Base-by-base conservation (phyloP, 139 green algal genomes). In the Chlamydomonas schloesseri region DNA sequence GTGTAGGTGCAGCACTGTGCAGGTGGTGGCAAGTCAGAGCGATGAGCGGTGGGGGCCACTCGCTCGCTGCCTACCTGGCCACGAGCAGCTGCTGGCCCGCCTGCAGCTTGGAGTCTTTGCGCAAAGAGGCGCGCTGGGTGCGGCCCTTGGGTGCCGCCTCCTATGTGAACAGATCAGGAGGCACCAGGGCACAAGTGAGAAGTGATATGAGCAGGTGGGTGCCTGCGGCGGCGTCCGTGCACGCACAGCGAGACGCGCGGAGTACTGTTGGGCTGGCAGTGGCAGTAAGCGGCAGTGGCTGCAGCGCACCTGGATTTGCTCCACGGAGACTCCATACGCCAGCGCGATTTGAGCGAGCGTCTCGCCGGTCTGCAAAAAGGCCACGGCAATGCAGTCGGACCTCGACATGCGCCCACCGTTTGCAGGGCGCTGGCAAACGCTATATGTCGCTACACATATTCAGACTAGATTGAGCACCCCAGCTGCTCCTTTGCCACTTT, bases 351-450 rank as follows among this genome's bases (percentile, higher is more conserved):
- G 78, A 18, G 78, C 78, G 37, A 84, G 33, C 28, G 78, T 84
- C 42, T 84, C 78, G 17, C 78, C 78, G 5, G 78, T 84, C 78
- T 84, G 78, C 33, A n/a, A n/a, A n/a, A n/a, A n/a, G n/a, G n/a
- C n/a, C 9, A 50, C 31, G 9, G 24, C 33, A 29, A n/a, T n/a
- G 21, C 31, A 50, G 29, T 29, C 29, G 64, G 64, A 37, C 28
- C 1, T 28, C 26, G 10, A 42, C 65, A 71, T 33, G 31, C 20
- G 31, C 26, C n/a, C 20, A 42, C 18, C 65, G 36, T 17, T 24
- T 1, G 3, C 8, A 6, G 29, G 28, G 64, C 29, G 23, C 9
- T 72, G 10, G 67, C 6, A 72, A 21, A 11, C 67, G n/a, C 13
- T 6, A 72, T 42, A 42, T 72, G n/a, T n/a, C 17, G 17, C 18